These are phyloP conservation scores for Silene conica DNA, from an alignment of 148 eudicot genomes.

Conservation along the genomic window DNA sequence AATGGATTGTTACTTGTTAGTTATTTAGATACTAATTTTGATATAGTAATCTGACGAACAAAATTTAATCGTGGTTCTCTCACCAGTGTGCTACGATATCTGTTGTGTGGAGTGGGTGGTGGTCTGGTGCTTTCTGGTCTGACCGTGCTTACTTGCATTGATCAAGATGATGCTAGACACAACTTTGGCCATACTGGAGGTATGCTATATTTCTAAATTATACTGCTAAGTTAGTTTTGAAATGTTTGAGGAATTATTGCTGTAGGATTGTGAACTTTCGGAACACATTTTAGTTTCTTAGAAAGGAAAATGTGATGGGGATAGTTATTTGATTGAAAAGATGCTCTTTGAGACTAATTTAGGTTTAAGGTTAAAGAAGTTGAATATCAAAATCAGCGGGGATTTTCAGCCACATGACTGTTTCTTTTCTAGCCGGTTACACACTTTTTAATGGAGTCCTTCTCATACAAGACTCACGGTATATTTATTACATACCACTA, in stretches of 20 bases:
- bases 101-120: conserved; percentile 44
- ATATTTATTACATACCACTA: background rate
- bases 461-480: background rate
- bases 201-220: conserved; percentile 14
- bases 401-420: background rate
- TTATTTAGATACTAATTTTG: background rate
- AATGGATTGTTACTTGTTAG: background rate
- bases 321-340: background rate
- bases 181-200: conserved; percentile 61
- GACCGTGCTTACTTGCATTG: conserved; percentile 47
- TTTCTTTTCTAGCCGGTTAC: background rate
- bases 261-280: background rate
- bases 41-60: background rate
- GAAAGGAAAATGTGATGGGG: background rate
- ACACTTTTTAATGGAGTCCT: no score
- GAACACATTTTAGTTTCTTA: background rate
- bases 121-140: conserved; percentile 44
- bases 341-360: background rate
- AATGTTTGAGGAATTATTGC: background rate
- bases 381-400: background rate
- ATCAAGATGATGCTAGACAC: conserved; percentile 56
- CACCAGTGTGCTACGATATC: conserved; percentile 33
- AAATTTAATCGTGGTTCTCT: conserved; percentile 5
- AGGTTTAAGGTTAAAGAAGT: background rate
- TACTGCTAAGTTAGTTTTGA: background rate